Conservation (phyloP, 2,329 filamentous ascomycete species). For the Drechslerella dactyloides region DNA sequence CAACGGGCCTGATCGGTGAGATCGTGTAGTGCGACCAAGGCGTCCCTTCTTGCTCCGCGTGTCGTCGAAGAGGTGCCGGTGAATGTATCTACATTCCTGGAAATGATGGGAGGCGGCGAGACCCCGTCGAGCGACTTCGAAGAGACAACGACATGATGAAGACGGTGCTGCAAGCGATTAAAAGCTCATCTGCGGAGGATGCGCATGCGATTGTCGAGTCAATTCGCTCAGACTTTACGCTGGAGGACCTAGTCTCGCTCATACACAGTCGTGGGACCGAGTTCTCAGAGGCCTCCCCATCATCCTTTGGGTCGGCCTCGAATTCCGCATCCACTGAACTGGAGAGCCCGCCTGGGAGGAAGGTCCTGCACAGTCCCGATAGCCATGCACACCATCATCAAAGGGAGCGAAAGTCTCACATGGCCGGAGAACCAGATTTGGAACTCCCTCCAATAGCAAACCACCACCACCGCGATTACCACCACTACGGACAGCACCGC, state of each 20-base stretch:
- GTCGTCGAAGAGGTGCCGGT: constrained; percentile 29
- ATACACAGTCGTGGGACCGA: constrained; percentile 38
- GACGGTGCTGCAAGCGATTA: constrained; percentile 38
- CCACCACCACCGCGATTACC: constrained; percentile 14
- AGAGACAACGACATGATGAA: constrained; percentile 50
- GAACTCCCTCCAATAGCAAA: constrained; percentile 41
- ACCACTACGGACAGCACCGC: constrained; percentile 4
- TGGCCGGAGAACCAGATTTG: constrained; percentile 20
- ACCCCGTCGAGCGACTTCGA: constrained; percentile 39
- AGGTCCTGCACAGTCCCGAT: constrained; percentile 32
- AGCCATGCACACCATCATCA: constrained; percentile 22
- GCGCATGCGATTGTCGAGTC: constrained; percentile 39
- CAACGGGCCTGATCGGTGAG: neutral
- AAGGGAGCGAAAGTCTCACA: constrained; percentile 20
- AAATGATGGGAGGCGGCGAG: constrained; percentile 44
- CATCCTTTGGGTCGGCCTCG: constrained; percentile 37
- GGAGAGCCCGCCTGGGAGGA: constrained; percentile 35
- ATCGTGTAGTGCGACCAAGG: constrained; percentile 45
- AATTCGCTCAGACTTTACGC: constrained; percentile 38
- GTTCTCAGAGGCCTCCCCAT: constrained; percentile 27
- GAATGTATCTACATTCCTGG: constrained; percentile 46
- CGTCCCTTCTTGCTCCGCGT: constrained; percentile 37
- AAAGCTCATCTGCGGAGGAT: constrained; percentile 30
- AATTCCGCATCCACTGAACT: constrained; percentile 42
- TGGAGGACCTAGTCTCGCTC: constrained; percentile 36